Conservation (phyloP, 352 stramenopile species). For the Chloridella minuta region DNA sequence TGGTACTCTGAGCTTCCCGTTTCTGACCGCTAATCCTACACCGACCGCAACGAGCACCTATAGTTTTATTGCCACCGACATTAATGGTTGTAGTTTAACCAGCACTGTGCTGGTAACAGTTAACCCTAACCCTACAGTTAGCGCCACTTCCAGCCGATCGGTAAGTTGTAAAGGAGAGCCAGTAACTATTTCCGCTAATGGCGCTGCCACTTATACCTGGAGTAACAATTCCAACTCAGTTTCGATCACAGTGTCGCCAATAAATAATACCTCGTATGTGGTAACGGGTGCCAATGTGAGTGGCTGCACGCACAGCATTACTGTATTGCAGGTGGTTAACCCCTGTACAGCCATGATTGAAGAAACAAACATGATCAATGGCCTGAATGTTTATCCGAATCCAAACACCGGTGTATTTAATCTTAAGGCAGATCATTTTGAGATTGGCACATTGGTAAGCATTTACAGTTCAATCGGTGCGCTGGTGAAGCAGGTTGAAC, state of each 20-base stretch:
- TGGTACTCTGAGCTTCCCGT: neutral
- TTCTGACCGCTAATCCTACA: neutral
- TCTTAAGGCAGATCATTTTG: too few relatives aligned
- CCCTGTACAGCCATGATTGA: neutral
- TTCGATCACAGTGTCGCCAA: neutral
- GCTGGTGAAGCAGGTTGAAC: neutral
- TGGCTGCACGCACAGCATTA: neutral
- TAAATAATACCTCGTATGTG: neutral
- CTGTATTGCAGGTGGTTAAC: neutral
- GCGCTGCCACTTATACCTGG: neutral
- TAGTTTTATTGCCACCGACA: neutral
- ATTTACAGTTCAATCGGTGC: neutral
- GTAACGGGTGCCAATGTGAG: neutral
- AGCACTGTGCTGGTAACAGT: neutral
- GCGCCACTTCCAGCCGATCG: neutral
- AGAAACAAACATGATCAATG: neutral
- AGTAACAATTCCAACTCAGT: neutral
- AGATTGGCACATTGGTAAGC: too few relatives aligned
- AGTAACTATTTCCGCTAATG: neutral
- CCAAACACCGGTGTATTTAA: too few relatives aligned
- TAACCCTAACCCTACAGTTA: neutral
- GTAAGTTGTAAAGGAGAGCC: neutral
- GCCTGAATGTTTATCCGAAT: too few relatives aligned
- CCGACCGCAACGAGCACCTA: neutral
- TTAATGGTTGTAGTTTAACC: neutral